These are phyloP conservation scores for Pluteus cervinus DNA, from an alignment of 768 basidiomycete genomes.

Conservation along the genomic window DNA sequence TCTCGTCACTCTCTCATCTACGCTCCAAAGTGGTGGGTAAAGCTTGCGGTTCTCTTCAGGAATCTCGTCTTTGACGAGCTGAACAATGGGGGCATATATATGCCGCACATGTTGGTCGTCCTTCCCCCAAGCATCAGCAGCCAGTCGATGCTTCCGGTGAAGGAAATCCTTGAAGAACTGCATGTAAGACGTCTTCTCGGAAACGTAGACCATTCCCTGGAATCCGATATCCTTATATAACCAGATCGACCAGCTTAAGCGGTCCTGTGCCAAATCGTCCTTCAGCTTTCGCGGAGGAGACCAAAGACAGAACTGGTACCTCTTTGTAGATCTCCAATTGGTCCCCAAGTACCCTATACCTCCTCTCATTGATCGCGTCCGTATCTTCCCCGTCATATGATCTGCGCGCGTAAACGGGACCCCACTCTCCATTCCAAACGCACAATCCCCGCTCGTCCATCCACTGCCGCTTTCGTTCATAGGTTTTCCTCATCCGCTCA, in stretches of 20 bases:
- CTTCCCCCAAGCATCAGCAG: slow-evolving; percentile 74
- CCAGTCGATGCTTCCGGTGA: slow-evolving; percentile 71
- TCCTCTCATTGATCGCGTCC: slow-evolving; percentile 56
- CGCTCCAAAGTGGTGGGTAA: slow-evolving; percentile 67
- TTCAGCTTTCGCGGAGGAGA: slow-evolving; percentile 1
- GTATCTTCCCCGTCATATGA: slow-evolving; percentile 53
- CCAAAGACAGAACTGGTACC: too few relatives aligned
- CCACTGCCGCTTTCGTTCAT: slow-evolving; percentile 72
- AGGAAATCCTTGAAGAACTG: slow-evolving; percentile 63
- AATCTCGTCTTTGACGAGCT: slow-evolving; percentile 55
- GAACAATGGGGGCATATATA: slow-evolving; percentile 59
- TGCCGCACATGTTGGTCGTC: slow-evolving; percentile 50
- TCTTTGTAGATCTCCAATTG: slow-evolving; percentile 69
- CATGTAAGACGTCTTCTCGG: slow-evolving; percentile 65
- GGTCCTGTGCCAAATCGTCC: slow-evolving; percentile 32
- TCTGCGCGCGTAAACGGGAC: slow-evolving; percentile 70
- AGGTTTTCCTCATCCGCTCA: slow-evolving; percentile 45
- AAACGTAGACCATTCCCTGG: slow-evolving; percentile 78
- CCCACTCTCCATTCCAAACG: slow-evolving; percentile 82
- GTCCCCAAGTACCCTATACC: slow-evolving; percentile 65
- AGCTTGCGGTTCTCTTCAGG: slow-evolving; percentile 42
- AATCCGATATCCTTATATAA: slow-evolving; percentile 84
- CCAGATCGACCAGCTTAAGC: slow-evolving; percentile 81
- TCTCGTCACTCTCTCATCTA: slow-evolving; percentile 47
- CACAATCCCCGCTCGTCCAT: slow-evolving; percentile 62